Percentiles rank a stretch among this genome's conserved stretches.
Conservation (phyloP, 164 flowering plant species). For the Buxus sempervirens region DNA sequence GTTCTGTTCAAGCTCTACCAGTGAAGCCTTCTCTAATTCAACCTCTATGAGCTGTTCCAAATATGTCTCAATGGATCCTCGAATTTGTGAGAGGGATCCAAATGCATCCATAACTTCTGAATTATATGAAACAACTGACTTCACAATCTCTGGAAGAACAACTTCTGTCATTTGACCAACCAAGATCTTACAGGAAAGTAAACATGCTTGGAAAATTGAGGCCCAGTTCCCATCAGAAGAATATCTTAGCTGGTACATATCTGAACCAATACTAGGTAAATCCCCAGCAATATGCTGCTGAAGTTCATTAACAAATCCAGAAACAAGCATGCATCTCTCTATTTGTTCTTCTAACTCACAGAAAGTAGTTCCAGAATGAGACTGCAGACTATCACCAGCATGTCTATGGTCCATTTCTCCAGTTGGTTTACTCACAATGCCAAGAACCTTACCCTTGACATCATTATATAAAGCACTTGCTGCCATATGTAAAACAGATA, state of each 20-base stretch:
- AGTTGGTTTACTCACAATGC: slow-evolving; percentile 30
- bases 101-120: slow-evolving; percentile 88
- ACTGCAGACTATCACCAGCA: slow-evolving; percentile 24
- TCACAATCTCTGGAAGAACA: slow-evolving; percentile 67
- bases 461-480: slow-evolving; percentile 53
- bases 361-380: slow-evolving; percentile 45
- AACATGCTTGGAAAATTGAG: slow-evolving; percentile 50
- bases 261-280: slow-evolving; percentile 20
- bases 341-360: slow-evolving; percentile 72
- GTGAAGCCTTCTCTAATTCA: slow-evolving; percentile 65
- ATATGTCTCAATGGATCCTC: slow-evolving; percentile 82
- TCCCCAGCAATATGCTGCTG: slow-evolving; percentile 30
- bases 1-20: slow-evolving; percentile 74
- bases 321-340: slow-evolving; percentile 73
- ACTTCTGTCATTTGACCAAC: slow-evolving; percentile 59
- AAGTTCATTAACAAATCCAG: slow-evolving; percentile 58
- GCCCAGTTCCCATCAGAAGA: slow-evolving; percentile 48
- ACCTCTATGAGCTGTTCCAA: slow-evolving; percentile 80
- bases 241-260: slow-evolving; percentile 14
- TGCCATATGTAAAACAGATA: slow-evolving; percentile 47
- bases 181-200: slow-evolving; percentile 55
- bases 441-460: slow-evolving; percentile 44
- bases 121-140: slow-evolving; percentile 56
- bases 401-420: slow-evolving; percentile 20
- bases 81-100: slow-evolving; percentile 77